These are phyloP conservation scores for Russula ochroleuca DNA, from an alignment of 768 basidiomycete species.

Conservation along the genomic window DNA sequence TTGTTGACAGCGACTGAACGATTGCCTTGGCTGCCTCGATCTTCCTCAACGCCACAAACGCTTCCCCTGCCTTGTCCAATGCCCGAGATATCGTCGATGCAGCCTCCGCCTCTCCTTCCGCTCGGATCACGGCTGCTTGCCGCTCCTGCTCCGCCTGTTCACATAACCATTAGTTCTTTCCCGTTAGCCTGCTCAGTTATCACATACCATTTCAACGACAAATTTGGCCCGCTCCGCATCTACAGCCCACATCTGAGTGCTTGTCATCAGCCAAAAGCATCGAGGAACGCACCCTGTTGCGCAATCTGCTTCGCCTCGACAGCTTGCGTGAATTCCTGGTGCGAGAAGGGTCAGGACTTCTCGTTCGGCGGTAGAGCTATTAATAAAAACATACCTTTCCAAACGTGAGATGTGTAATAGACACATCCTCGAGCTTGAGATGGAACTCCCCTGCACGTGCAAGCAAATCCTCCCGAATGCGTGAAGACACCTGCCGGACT, in stretches of 20 bases:
- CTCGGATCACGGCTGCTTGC: conserved; percentile 95
- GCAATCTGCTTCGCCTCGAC: conserved; percentile 99
- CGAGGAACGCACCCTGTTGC: conserved; percentile 70
- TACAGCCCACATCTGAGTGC: conserved; percentile 32
- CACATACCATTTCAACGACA: conserved; percentile 89
- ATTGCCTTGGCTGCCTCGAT: conserved; percentile 99
- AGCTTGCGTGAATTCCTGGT: conserved; percentile 91
- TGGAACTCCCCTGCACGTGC: conserved; percentile 95
- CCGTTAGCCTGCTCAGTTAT: neutral
- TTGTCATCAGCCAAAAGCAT: neutral
- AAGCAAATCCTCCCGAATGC: conserved; percentile 88
- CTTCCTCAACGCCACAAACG: conserved; percentile 89
- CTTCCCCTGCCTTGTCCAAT: conserved; percentile 91
- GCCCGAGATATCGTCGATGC: conserved; percentile 89
- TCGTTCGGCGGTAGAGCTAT: neutral
- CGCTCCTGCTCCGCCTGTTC: conserved; percentile 95
- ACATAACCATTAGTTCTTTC: conserved; percentile 19
- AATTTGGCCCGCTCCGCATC: conserved; percentile 99
- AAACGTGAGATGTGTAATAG: conserved; percentile 87
- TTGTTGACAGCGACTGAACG: conserved; percentile 72
- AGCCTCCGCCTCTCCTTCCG: conserved; percentile 98
- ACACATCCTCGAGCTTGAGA: conserved; percentile 93
- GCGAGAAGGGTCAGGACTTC: conserved; percentile 15
- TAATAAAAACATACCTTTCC: conserved; percentile 55
- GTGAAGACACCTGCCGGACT: conserved; percentile 68